These are phyloP conservation scores for Dioscorea dumetorum DNA, from an alignment of 106 monocot genomes.

Conservation along the genomic window DNA sequence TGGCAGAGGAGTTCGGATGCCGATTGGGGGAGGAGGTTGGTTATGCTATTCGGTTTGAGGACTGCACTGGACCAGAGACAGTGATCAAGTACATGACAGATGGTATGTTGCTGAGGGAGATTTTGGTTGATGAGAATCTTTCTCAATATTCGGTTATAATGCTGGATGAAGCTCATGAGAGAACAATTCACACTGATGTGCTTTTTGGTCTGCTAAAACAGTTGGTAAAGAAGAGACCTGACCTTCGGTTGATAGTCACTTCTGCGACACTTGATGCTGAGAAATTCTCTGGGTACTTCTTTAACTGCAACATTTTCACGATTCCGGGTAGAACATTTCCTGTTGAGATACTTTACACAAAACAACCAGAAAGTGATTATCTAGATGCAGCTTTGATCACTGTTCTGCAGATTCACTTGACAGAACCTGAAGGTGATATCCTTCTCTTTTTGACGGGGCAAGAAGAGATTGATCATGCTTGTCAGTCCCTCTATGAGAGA, in stretches of 20 bases:
- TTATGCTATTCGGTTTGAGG: slow-evolving; percentile 5
- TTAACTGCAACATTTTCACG: background rate
- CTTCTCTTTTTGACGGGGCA: slow-evolving; percentile 2
- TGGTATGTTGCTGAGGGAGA: slow-evolving; percentile 4
- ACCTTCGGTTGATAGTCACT: background rate
- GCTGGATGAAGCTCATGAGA: slow-evolving; percentile 8
- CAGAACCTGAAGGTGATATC: slow-evolving; percentile 9
- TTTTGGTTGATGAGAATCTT: background rate
- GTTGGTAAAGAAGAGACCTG: background rate
- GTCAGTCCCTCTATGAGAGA: background rate
- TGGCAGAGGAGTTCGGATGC: background rate
- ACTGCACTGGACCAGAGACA: slow-evolving; percentile 1
- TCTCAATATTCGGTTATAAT: background rate
- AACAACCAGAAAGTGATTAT: slow-evolving; percentile 4
- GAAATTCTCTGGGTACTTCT: slow-evolving; percentile 6
- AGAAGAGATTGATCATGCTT: slow-evolving; percentile 3
- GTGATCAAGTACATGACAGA: slow-evolving; percentile 7
- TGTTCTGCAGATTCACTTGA: slow-evolving; percentile 4
- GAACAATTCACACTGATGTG: slow-evolving; percentile 2
- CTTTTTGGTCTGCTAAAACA: slow-evolving; percentile 3
- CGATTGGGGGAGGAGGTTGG: slow-evolving; percentile 2
- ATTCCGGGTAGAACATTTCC: background rate
- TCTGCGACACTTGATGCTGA: slow-evolving; percentile 3
- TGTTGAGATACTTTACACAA: background rate
- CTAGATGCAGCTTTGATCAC: slow-evolving; percentile 3